Base-by-base conservation (phyloP, 306 rosid species). In the Vachellia pachyceras region DNA sequence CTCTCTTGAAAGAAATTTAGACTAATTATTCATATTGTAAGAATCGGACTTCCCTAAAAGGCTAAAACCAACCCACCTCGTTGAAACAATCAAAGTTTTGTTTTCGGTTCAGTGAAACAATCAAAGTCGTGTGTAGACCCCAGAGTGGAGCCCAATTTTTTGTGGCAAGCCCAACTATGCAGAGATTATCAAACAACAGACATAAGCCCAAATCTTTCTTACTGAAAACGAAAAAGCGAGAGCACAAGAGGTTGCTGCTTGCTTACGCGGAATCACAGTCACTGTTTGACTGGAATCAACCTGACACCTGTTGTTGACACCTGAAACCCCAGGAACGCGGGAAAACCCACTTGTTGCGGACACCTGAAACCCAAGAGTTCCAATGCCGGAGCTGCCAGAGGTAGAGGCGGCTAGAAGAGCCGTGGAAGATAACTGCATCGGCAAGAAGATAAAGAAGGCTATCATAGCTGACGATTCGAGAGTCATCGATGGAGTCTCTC, bases 351-450 rank as follows among this genome's bases (percentile, higher is more conserved):
- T 39, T 14, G 61, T 17, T 25, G 68, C 77, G 46, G 74, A 57
- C 54, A 12, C 64, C 58, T 20, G 15, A 69, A 60, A 33, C 35
- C 29, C 69, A 35, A 29, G 23, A 33, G 69, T 14, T 11, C 54
- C 77, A 70, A 95, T 95, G 99, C 99, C 99, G 44, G 98, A 93
- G 84, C 89, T 95, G 45, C 99, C 99, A 72, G 99, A 95, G 85
- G 99, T 95, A 57, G 99, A 95, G 91, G 99, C 94, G 84, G 97
- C 99, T 29, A 90, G 99, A 84, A 86, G 90, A 74, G 97, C 99
- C 65, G 80, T 95, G 1, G 89, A 87, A 75, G 97, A 91, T 0
- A 85, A 93, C 86, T 95, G 97, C 57, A 42, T 88, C 3, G 97
- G 99, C 1, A 95, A 95, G 90, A 88, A 73, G 86, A 95, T 95